phyloP scores from a whole-genome alignment of 208 protist species.

The Acanthamoeba castellanii region DNA sequence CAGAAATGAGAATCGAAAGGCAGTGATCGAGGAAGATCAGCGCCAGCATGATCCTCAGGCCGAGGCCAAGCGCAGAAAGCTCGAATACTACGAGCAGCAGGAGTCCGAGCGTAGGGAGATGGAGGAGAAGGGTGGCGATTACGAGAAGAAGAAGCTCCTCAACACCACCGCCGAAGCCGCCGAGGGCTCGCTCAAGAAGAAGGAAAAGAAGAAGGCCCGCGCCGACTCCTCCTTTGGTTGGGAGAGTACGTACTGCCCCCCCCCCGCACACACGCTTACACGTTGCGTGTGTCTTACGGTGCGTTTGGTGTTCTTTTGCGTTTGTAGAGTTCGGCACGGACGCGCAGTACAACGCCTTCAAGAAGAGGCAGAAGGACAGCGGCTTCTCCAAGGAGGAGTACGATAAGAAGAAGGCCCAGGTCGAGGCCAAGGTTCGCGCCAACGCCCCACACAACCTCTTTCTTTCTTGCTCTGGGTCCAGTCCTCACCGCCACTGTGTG shows the following conservation, averaged over 20 bases:
- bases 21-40: constrained; percentile 15
- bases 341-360: constrained; percentile 59
- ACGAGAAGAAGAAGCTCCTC: constrained; percentile 73
- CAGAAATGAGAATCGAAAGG: background rate
- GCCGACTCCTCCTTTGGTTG: constrained; percentile 1
- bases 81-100: constrained; percentile 63
- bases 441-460: too few relatives aligned
- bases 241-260: background rate
- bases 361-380: constrained; percentile 69
- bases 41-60: constrained; percentile 12
- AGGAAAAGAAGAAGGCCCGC: constrained; percentile 40
- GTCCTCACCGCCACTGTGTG: background rate
- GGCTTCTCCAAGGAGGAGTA: constrained; percentile 50
- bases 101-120: constrained; percentile 53
- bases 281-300: background rate
- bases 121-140: constrained; percentile 64
- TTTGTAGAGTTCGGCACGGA: constrained; percentile 22
- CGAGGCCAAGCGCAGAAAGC: background rate
- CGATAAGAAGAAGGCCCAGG: constrained; percentile 33
- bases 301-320: background rate
- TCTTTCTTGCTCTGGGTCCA: background rate
- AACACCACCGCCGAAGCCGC: constrained; percentile 38
- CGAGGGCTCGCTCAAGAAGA: constrained; percentile 26
- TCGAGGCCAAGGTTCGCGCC: background rate
- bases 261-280: background rate